Conservation (phyloP, 2,329 filamentous ascomycete species). For the Diplodia scrobiculata region DNA sequence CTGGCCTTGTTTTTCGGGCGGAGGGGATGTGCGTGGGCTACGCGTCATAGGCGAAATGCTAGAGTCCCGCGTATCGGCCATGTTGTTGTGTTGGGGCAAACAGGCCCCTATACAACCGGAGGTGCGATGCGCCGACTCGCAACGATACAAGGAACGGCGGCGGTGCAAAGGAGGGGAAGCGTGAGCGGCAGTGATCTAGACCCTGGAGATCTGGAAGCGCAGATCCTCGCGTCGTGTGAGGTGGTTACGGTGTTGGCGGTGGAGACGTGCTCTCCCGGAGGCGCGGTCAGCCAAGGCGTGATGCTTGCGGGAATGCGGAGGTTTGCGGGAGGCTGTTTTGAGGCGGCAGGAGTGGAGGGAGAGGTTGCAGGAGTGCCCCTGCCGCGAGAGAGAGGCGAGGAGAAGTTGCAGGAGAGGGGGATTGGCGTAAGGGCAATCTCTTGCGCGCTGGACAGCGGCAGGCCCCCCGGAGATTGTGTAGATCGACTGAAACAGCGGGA, state of each 20-base stretch:
- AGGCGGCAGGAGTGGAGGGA: constrained; percentile 1
- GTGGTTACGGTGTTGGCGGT: constrained; percentile 9
- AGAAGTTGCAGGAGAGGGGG: constrained; percentile 14
- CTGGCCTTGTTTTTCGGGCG: constrained; percentile 33
- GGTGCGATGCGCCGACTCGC: neutral
- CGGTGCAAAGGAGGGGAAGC: constrained; percentile 5
- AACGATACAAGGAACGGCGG: constrained; percentile 6
- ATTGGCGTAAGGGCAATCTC: constrained; percentile 25
- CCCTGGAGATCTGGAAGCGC: constrained; percentile 9
- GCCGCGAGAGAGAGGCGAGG: constrained; percentile 14
- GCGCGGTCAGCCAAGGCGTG: neutral
- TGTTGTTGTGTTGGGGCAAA: constrained; percentile 29
- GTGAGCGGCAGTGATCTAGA: neutral
- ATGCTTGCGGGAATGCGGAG: neutral
- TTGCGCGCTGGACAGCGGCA: constrained; percentile 20
- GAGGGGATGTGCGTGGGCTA: constrained; percentile 33
- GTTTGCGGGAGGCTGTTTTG: neutral
- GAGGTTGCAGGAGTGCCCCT: constrained; percentile 21
- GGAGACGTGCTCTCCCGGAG: constrained; percentile 5
- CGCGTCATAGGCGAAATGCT: constrained; percentile 37
- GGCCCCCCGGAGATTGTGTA: constrained; percentile 24
- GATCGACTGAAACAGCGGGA: constrained; percentile 21
- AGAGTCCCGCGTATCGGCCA: constrained; percentile 39
- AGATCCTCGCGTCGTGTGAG: constrained; percentile 24
- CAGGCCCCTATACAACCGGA: constrained; percentile 2